Evolutionary conservation across 2,329 filamentous ascomycete genomes (phyloP), one percentile per base, ranked within the genome.

Genomic region (Xylariaceae sp.): DNA sequence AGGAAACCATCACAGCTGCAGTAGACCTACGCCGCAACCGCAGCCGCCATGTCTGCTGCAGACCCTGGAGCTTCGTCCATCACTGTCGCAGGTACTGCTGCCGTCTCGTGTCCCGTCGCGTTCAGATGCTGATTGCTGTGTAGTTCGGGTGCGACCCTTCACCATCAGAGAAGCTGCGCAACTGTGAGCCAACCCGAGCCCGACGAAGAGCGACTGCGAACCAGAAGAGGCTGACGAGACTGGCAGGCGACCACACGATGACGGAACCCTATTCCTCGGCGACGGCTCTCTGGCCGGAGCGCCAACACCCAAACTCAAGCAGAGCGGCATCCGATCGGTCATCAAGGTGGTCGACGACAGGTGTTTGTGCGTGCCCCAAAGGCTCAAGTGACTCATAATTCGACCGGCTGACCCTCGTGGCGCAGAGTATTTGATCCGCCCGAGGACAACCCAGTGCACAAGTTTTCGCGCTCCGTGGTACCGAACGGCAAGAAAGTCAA

Each of bases 301-400:
- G 11, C 88, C 90, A 1, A 75, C 86, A 2, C 89, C 89, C 1
- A 94, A 90, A 55, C 72, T 94, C 19, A 77, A 82, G 40, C 79
- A 85, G 49, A 88, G 89, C 52, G 92, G 93, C 6, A 79, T 98
- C 36, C 75, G 89, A 50, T 80, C 86, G 2, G 88, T 98, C 33
- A 84, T 98, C 63, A 96, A 95, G 62, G 89, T 98, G 14, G 75
- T 98, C 33, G 93, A 98, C 55, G 89, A 95, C 56, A 84, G 85
- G 53, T 96, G 92, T 66, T 66, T 98, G 92, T 96, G 74, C 49
- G 86, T 71, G 19, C 15, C 29, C 19, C 19, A 13, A 12, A n/a
- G n/a, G n/a, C n/a, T n/a, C n/a, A n/a, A n/a, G n/a, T n/a, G n/a
- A n/a, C n/a, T n/a, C n/a, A n/a, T n/a, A n/a, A n/a, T n/a, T n/a